Percentiles rank a stretch among this genome's conserved stretches.
Evolutionary conservation across 371 early-diverging fungal genomes (phyloP).

Genomic region (Mucor circinelloides): DNA sequence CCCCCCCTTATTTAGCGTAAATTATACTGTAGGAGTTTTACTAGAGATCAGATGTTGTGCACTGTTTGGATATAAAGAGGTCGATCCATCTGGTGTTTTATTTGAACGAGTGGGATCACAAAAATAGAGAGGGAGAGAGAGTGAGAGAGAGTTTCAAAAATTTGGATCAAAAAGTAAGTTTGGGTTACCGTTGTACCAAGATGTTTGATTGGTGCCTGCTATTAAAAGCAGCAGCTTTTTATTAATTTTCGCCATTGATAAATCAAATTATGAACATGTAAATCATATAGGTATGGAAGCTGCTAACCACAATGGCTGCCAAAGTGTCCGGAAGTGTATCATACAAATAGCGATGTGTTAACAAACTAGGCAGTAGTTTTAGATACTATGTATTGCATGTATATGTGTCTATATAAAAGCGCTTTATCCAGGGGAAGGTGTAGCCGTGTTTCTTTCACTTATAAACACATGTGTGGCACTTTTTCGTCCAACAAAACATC

Average conservation of each 20-base stretch:
- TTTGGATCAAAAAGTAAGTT: not conserved
- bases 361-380: not conserved
- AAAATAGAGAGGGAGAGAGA: not conserved
- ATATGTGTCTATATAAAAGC: not conserved
- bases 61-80: not conserved
- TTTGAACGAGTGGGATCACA: not conserved
- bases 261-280: not conserved
- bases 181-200: not conserved
- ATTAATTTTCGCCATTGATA: not conserved
- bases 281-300: not conserved
- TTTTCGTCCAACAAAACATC: too few relatives aligned
- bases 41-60: too few relatives aligned
- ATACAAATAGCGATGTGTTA: not conserved
- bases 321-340: not conserved
- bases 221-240: not conserved
- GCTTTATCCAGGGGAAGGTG: not conserved
- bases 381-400: not conserved
- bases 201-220: constrained; percentile 1
- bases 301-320: not conserved
- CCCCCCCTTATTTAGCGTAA: not conserved
- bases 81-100: not conserved
- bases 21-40: not conserved
- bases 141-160: too few relatives aligned
- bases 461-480: too few relatives aligned
- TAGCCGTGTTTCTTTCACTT: too few relatives aligned